Base-by-base conservation (phyloP, 805 yeast species). In the Candida rishiriensis region DNA sequence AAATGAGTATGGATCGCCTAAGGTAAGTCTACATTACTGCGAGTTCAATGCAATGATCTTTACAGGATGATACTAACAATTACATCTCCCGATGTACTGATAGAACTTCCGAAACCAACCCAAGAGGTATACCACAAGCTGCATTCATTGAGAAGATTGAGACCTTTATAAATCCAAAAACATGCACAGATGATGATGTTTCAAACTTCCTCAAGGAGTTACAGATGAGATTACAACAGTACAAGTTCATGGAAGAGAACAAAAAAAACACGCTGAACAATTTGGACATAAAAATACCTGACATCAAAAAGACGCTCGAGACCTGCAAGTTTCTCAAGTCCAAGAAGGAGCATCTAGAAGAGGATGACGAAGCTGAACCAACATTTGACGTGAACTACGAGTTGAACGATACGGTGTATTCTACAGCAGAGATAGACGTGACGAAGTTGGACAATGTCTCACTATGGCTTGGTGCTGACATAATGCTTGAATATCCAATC, bases 391-490 rank as follows among this genome's bases (percentile, higher is more conserved):
- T 89, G n/a, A 85, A 85, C 61, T 93, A 87, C 60, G 97, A 90
- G 64, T 75, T 93, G 57, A 91, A 93, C 64, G 98, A 93, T 59
- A 91, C 99, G 0, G 73, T 93, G 34, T 91, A 79, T 61, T 85
- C 97, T 8, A 80, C 80, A 46, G 99, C 99, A 1, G 73, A 72
- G 32, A 72, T 93, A 29, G 79, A 78, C 34, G 75, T 80, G 21
- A 70, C 81, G 31, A 76, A 75, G 28, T 60, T 75, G 41, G 64
- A 76, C 21, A 63, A 69, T 2, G 98, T 93, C 1, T 81, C 81
- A 51, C 71, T 93, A 39, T 93, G 99, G 99, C 73, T 93, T n/a
- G 99, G 99, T 10, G 99, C 99, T 0, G 96, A 89, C 55, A 90
- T 91, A 9, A 91, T 93, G 98, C 72, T 93, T 59, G 98, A 93